Base-by-base conservation (phyloP, 257 asterid species). In the Solanum verrucosum region DNA sequence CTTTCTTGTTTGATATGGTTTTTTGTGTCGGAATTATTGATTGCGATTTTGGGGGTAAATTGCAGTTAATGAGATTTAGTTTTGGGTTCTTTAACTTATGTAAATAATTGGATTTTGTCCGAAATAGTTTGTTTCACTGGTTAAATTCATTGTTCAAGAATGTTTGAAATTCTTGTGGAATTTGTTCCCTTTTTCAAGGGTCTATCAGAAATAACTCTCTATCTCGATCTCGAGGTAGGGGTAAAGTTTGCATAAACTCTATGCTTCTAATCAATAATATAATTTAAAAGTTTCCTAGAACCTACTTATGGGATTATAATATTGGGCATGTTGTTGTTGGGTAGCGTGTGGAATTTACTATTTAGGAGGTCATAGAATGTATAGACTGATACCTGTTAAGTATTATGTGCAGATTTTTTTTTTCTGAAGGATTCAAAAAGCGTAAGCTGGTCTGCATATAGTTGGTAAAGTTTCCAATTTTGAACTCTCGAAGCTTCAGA, bases 321-420 rank as follows among this genome's bases (percentile, higher is more conserved):
- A 9, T 7, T 4, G 71, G 3, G 14, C 27, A 63, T 63, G 15
- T n/a, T 23, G 31, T 63, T 23, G 31, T 63, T 46, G 40, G 85
- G 21, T 46, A 77, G 84, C 7, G 38, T 77, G 14, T 74, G 23
- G 34, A 75, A 77, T 77, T 38, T 38, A 77, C 59, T 77, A 40
- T 77, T 23, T 23, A 37, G 33, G 84, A 38, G 84, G 84, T 77
- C 6, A 81, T 81, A 81, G 42, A 46, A 81, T 29, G 27, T 81
- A 29, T 16, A 46, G 65, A 46, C 42, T 46, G 68, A 81, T 84
- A 67, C 89, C 77, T 87, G 87, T 20, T 73, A 40, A 81, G 81
- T 87, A 77, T 86, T 87, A 38, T 87, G 14, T 89, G 88, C 92
- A 88, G 94, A 91, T 88, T 85, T 27, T 89, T 33, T 89, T 88